These are phyloP conservation scores for Triangularia setosa DNA, from an alignment of 2,329 filamentous ascomycete genomes.

Conservation along the genomic window DNA sequence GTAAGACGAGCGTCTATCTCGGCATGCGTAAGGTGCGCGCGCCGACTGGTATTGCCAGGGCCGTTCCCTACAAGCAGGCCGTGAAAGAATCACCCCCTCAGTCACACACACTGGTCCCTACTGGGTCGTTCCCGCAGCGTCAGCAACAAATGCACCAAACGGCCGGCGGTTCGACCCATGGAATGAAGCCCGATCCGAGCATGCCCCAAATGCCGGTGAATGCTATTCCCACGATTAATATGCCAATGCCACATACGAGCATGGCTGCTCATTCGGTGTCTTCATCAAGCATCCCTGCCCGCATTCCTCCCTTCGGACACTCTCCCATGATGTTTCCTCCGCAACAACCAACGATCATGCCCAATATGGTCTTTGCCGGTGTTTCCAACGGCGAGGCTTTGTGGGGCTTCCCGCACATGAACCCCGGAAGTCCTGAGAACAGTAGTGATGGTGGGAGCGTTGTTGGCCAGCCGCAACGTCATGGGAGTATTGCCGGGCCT, in stretches of 20 bases:
- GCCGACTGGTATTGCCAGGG: slow-evolving; percentile 42
- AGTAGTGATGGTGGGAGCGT: slow-evolving; percentile 40
- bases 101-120: slow-evolving; percentile 11
- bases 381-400: slow-evolving; percentile 46
- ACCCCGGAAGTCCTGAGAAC: slow-evolving; percentile 38
- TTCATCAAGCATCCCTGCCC: neutral
- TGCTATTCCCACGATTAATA: neutral
- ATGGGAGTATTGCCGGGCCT: slow-evolving; percentile 16
- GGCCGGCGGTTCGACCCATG: neutral
- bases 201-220: neutral
- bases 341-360: slow-evolving; percentile 11
- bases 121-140: slow-evolving; percentile 6
- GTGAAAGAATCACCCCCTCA: slow-evolving; percentile 31
- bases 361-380: slow-evolving; percentile 42
- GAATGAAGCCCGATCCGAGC: neutral
- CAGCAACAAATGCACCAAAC: slow-evolving; percentile 6
- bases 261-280: neutral
- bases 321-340: slow-evolving; percentile 3
- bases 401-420: slow-evolving; percentile 40
- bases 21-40: slow-evolving; percentile 55
- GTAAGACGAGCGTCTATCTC: slow-evolving; percentile 57
- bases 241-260: neutral
- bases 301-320: neutral
- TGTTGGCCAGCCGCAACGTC: slow-evolving; percentile 19
- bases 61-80: slow-evolving; percentile 35